Base-by-base conservation (phyloP, 495 filamentous ascomycete genomes). In the Aspergillus funiculosus region DNA sequence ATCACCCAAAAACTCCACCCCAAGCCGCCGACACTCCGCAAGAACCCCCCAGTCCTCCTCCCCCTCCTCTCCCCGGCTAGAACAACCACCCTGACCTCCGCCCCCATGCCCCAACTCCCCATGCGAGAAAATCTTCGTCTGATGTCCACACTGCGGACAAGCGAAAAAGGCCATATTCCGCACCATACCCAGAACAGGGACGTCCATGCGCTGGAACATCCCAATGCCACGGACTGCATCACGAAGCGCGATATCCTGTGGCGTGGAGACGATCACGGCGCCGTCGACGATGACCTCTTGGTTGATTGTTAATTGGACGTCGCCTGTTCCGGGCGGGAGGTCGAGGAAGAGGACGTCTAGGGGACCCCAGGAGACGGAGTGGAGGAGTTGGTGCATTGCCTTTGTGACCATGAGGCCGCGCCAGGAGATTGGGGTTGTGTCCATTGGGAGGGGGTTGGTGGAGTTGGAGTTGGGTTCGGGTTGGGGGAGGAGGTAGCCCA, bases 401-500 rank as follows among this genome's bases (percentile, higher is more conserved):
- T 99, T 99, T 72, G 91, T 90, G 13, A 97, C 86, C 89, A 99
- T 97, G 14, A 95, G 75, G 1, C 92, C 92, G 25, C 92, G 81
- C 92, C 94, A 99, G 27, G 87, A 87, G n/a, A 99, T 83, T 3
- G 92, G 85, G 1, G 79, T 79, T 26, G 80, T 76, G 55, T 86
- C 82, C 46, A 79, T 78, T 0, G 68, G 69, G n/a, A 62, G 50
- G 46, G 56, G 42, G 13, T 54, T 13, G 30, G 14, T 52, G 36
- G 62, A 49, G 13, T 52, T 25, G 52, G 57, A 41, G 39, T 58
- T 44, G 8, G 60, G 30, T 47, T 38, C 19, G 7, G 46, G 61
- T 53, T 62, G 62, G 1, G 71, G 71, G 10, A 94, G 78, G 8
- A 97, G 77, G 55, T 95, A 97, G 35, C 94, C 94, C 84, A 99